Evolutionary conservation across 2,329 filamentous ascomycete species (phyloP), one percentile per base, ranked within the genome.

Genomic region (Colletotrichum viniferum): DNA sequence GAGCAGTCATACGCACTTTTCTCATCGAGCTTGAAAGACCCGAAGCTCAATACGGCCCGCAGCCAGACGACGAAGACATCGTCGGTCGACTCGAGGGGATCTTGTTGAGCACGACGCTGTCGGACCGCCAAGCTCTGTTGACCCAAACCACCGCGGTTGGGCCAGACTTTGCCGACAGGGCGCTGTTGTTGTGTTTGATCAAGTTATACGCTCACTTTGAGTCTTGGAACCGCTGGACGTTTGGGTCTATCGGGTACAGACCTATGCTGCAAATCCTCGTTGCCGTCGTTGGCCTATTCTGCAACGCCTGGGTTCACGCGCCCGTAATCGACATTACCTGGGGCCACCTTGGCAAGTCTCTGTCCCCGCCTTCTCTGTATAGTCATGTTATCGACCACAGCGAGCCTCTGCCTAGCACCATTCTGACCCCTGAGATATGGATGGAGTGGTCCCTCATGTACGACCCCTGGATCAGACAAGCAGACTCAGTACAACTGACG

Each of bases 21-120:
- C 58, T 77, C n/a, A 73, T 76, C 52, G 72, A 77, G 48, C 63
- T 77, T 10, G 73, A 76, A 21, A 71, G 43, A 26, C 64, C 74
- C 3, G 56, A 68, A 43, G 73, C 73, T 12, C 73, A 75, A 18
- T 12, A 56, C 16, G 63, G 63, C 8, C 62, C 18, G 10, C 63
- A 18, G 21, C 69, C 58, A 16, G 26, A 68, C 24, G 73, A 75
- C 14, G 32, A 26, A 12, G 26, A 10, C 7, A 63, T 73, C 14
- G 16, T 73, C 8, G 8, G 63, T 34, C 63, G 43, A 16, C 63
- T 68, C 1, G 24, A 56, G 16, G 56, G 72, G 21, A 48, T 21
- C 26, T 55, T 73, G 26, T n/a, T 13, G 12, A 14, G 48, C 32
- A 73, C 73, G 12, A 24, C 38, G 7, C 9, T 32, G 6, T 24